phyloP scores from a whole-genome alignment of 2,329 filamentous ascomycete species.

The Hymenoscyphus fraxineus region DNA sequence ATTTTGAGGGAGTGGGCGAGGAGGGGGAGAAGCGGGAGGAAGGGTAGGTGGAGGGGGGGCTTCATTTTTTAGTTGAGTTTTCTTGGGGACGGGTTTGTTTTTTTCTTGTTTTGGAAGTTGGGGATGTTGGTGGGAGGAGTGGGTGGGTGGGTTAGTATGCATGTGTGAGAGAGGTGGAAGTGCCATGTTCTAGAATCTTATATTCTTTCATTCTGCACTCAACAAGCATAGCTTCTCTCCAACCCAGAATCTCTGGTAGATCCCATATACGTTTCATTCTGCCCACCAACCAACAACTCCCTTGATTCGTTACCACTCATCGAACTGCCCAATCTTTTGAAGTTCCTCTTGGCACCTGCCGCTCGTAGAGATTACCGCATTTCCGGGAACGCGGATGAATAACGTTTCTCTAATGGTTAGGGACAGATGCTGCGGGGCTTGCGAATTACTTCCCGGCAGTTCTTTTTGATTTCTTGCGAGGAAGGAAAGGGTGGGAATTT shows the following conservation, averaged over 20 bases:
- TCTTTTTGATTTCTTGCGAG: not conserved
- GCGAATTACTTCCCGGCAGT: not conserved
- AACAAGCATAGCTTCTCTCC: not conserved
- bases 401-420: not conserved
- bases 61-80: not conserved
- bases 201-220: not conserved
- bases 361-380: not conserved
- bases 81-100: not conserved
- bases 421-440: not conserved
- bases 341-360: not conserved
- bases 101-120: not conserved
- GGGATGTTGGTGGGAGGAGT: not conserved
- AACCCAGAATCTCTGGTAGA: not conserved
- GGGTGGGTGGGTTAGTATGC: not conserved
- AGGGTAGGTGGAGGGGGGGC: not conserved
- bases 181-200: not conserved
- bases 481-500: no score
- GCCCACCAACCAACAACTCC: not conserved
- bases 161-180: not conserved
- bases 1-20: constrained; percentile 8
- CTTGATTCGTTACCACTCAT: not conserved
- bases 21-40: not conserved
- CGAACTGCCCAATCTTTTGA: not conserved
- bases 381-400: not conserved
- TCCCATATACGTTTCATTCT: not conserved